Percentiles rank a stretch among this genome's conserved stretches.
Conservation (phyloP, 176 grass and related monocot genomes). For the Saccharum spontaneum region DNA sequence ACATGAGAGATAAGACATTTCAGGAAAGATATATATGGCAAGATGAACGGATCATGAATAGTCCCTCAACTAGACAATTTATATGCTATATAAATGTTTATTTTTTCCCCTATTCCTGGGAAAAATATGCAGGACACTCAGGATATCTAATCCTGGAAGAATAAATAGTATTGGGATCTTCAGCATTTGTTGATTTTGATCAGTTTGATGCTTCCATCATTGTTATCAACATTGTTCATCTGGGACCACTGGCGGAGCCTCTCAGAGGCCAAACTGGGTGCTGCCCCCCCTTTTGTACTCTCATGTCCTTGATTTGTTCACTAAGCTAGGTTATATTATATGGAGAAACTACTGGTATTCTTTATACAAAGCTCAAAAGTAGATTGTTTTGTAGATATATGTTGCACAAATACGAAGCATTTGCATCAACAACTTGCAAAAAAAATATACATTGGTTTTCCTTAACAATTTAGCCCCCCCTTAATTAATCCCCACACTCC, state of each 20-base stretch:
- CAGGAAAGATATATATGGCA: neutral
- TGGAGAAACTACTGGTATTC: too few relatives aligned
- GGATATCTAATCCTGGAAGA: neutral
- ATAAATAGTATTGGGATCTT: neutral
- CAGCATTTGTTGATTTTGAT: neutral
- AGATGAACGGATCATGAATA: neutral
- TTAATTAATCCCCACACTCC: too few relatives aligned
- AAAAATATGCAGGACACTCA: neutral
- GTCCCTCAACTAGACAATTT: neutral
- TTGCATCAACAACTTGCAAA: too few relatives aligned
- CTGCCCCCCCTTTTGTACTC: too few relatives aligned
- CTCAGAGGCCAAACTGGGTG: too few relatives aligned
- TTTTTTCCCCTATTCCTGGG: neutral
- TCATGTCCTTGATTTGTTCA: too few relatives aligned
- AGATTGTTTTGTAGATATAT: too few relatives aligned
- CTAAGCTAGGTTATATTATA: too few relatives aligned
- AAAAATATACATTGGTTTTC: too few relatives aligned
- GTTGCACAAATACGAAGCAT: too few relatives aligned
- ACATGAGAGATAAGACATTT: neutral
- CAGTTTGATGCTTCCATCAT: neutral
- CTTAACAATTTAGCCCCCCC: too few relatives aligned
- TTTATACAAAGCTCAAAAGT: too few relatives aligned
- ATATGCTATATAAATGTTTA: neutral
- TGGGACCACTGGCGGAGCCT: neutral
- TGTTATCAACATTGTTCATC: neutral